Base-by-base conservation (phyloP, 2,329 filamentous ascomycete species). In the Ciborinia camelliae region DNA sequence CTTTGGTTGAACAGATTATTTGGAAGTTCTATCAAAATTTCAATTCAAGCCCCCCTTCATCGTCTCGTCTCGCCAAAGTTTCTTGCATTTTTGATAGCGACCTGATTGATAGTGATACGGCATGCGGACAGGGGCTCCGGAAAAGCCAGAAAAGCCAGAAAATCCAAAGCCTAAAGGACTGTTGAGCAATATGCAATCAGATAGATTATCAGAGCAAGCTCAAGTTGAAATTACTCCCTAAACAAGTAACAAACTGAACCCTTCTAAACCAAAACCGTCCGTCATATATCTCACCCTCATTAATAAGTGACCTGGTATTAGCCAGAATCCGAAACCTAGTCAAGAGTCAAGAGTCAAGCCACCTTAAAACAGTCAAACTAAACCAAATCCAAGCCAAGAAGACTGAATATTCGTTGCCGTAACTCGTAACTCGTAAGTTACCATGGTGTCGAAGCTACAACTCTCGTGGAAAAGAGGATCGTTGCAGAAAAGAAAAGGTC, bases 271-370 rank as follows among this genome's bases (percentile, higher is more conserved):
- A 58, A 47, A 58, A 58, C 8, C 20, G 55, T 20, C 8, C 20
- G 55, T 20, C 41, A 58, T 47, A 14, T 57, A 47, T 47, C 10
- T 52, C 15, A 52, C 45, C 23, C 23, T 26, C 23, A 48, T 48
- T 41, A 47, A n/a, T n/a, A n/a, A n/a, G n/a, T n/a, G n/a, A n/a
- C n/a, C n/a, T n/a, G n/a, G n/a, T 35, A 58, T 61, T 61, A 60
- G 57, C 57, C 58, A 61, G 20, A 51, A 51, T 61, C 8, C 32
- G 47, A 61, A 61, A 61, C 58, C 58, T 51, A 28, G 45, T 47
- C 52, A n/a, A n/a, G n/a, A n/a, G n/a, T n/a, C n/a, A n/a, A n/a
- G n/a, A n/a, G n/a, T n/a, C 15, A 54, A 54, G 52, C 35, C n/a
- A 54, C 35, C 52, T 47, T n/a, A n/a, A n/a, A n/a, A n/a, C n/a